Base-by-base conservation (phyloP, 208 protist species). In the Endotrypanum monterogeii region DNA sequence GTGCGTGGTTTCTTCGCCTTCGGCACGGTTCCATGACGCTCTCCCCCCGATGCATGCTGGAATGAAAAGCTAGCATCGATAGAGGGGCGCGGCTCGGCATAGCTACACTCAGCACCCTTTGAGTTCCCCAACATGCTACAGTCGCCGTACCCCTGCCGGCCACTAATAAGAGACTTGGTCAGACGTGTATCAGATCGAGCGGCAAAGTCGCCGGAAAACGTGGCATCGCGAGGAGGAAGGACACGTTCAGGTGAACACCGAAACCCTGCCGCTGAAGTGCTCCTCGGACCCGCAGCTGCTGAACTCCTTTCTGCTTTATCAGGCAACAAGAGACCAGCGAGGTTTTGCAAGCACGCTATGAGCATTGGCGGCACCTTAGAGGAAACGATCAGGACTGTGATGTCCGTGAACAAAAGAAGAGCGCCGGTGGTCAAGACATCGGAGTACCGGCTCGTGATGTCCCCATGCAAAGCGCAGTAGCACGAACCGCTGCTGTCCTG, bases 401-500 rank as follows among this genome's bases (percentile, higher is more conserved):
- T 74, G 74, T 96, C 81, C 23, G 80, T 78, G 61, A 97, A 83
- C 20, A 94, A 70, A 20, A 97, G 76, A 61, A 95, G 69, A 41
- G 92, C 89, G 41, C 87, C 90, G 30, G 82, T 67, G 44, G 84
- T 78, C n/a, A 93, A 60, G 3, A 89, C 86, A 61, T 93, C 87
- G 0, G 92, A 90, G 74, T 97, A 97, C 30, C 72, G 86, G 62
- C 51, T 79, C 6, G 89, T 86, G 50, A 97, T 80, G 46, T 89
- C 90, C 46, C 90, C 87, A 76, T 97, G 92, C 9, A 97, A 68
- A 14, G 88, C 87, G 62, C 89, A 95, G 66, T 89, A 87, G 66
- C 85, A 83, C 25, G 84, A 79, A 7, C 87, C 84, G 54, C 81
- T 89, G 58, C 79, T 74, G 71, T 96, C 92, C 44, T 82, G 82